Base-by-base conservation (phyloP, 2,329 filamentous ascomycete genomes). In the Talaromyces albobiverticillius region DNA sequence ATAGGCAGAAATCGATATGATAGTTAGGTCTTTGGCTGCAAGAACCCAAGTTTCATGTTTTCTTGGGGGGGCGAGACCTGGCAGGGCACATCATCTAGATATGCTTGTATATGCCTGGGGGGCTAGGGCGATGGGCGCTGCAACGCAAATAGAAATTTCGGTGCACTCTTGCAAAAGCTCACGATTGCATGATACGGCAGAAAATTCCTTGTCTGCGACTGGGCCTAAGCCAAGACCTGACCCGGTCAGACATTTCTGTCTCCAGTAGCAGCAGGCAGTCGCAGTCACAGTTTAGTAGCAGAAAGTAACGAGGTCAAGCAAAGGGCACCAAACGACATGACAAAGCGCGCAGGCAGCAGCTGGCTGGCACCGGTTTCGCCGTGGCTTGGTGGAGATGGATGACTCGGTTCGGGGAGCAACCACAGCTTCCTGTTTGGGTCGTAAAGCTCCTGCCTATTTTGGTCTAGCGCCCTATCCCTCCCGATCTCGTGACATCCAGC, bases 391-490 rank as follows among this genome's bases (percentile, higher is more conserved):
- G 32, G 32, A 36, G 32, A 14, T 31, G 9, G 29, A n/a, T 16
- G 32, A 36, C 11, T 36, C 11, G 32, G 32, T 10, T 16, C 32
- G 4, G 13, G n/a, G 14, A 4, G 7, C 23, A 14, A 20, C 31
- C 3, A 11, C 48, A 51, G 40, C 48, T 51, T 51, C 48, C 40
- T 51, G 18, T 49, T 49, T 49, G 13, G 46, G 46, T 26, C 25
- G 26, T 5, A 18, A 40, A n/a, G 32, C 47, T 46, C 46, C 53
- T 55, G 40, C 53, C 53, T 55, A 9, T 49, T 51, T 32, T 40
- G 46, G 53, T 18, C 32, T 51, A 32, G 46, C 40, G 13, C 26
- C 13, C 9, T 20, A 2, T 9, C 20, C 22, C 18, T 22, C 18
- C 8, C 26, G 14, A 26, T 36, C 45, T 48, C 43, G n/a, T 31